These are phyloP conservation scores for Zasmidium cellare DNA, from an alignment of 2,329 filamentous ascomycete species.

Conservation along the genomic window DNA sequence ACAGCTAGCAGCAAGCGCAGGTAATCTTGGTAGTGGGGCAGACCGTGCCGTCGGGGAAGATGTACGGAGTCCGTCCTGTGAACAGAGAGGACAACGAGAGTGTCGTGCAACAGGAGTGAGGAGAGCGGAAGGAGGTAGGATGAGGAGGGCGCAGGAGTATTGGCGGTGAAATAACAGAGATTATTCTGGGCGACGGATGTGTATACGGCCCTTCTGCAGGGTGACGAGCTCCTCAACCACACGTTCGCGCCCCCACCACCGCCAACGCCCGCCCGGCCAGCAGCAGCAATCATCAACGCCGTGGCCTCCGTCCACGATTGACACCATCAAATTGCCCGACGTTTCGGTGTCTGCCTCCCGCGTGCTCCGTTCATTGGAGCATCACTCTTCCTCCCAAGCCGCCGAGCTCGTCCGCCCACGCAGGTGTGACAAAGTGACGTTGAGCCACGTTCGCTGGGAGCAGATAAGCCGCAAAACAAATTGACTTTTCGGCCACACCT, in stretches of 20 bases:
- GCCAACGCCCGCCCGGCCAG: neutral
- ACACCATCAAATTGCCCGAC: neutral
- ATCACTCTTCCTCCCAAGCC: neutral
- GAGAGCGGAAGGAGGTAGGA: neutral
- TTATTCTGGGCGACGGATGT: neutral
- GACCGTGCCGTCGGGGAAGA: neutral
- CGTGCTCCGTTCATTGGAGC: neutral
- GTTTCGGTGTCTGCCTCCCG: neutral
- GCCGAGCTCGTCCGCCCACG: neutral
- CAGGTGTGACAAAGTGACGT: neutral
- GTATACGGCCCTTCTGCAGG: too few relatives aligned
- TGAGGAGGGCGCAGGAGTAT: neutral
- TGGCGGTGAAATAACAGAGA: slow-evolving; percentile 1
- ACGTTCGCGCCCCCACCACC: neutral
- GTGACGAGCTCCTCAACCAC: neutral
- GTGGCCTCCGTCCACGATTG: neutral
- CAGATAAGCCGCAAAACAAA: neutral
- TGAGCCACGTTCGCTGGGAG: neutral
- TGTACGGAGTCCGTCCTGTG: too few relatives aligned
- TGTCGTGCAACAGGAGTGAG: neutral
- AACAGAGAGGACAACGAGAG: neutral
- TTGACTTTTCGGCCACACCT: neutral
- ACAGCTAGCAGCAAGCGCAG: neutral
- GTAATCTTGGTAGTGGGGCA: neutral
- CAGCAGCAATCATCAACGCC: neutral